Percentiles rank a stretch among this genome's conserved stretches.
phyloP scores from a whole-genome alignment of 176 grass and related monocot genomes.

The Lolium multiflorum region DNA sequence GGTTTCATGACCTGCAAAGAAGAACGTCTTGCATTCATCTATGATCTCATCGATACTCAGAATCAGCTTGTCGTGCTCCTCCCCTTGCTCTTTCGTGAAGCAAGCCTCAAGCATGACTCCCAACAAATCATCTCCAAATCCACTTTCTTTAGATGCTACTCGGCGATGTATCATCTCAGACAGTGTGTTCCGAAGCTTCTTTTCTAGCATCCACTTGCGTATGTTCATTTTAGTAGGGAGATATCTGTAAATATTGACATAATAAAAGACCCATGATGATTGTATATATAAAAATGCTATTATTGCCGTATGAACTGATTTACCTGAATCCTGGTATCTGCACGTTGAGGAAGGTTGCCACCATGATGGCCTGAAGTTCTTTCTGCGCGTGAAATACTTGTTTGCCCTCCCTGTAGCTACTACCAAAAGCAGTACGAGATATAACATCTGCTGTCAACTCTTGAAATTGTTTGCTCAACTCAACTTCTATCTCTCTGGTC shows the following conservation, averaged over 20 bases:
- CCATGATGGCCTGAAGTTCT: background rate
- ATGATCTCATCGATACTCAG: constrained; percentile 11
- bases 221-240: background rate
- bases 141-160: background rate
- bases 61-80: background rate
- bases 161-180: background rate
- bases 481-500: background rate
- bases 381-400: background rate
- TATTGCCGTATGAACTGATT: background rate
- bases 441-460: background rate
- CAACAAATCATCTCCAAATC: background rate
- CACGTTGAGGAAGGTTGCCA: background rate
- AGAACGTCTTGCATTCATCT: background rate
- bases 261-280: background rate
- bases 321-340: constrained; percentile 10
- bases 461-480: background rate
- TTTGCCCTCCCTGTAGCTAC: background rate
- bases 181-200: background rate
- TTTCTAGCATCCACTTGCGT: background rate
- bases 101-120: background rate
- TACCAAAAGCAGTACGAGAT: background rate
- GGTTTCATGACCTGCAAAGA: constrained; percentile 5
- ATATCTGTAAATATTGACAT: background rate
- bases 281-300: background rate
- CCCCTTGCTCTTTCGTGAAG: background rate